These are phyloP conservation scores for Vitis hybrid DNA, from an alignment of 177 flowering plant species.

Conservation along the genomic window DNA sequence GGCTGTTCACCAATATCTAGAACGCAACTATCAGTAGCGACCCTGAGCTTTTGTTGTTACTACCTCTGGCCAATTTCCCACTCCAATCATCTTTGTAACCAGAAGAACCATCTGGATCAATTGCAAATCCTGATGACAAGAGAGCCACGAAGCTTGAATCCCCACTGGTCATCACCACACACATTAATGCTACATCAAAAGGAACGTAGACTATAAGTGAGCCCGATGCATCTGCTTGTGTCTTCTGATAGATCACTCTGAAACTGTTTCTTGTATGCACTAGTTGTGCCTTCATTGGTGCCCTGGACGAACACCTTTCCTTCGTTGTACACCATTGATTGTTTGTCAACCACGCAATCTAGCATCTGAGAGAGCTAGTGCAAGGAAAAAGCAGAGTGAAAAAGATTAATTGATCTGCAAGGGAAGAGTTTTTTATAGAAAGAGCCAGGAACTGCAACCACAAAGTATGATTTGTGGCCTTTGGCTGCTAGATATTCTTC, in stretches of 20 bases:
- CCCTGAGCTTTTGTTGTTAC: conserved; percentile 16
- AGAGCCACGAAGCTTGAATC: conserved; percentile 43
- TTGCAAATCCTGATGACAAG: conserved; percentile 61
- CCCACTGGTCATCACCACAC: conserved; percentile 39
- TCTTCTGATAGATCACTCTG: conserved; percentile 60
- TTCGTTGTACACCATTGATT: conserved; percentile 67
- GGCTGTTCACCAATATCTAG: conserved; percentile 44
- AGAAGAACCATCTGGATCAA: conserved; percentile 22
- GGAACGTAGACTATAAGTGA: conserved; percentile 53
- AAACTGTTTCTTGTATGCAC: conserved; percentile 74
- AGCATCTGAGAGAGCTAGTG: conserved; percentile 97
- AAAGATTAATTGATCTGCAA: conserved; percentile 57
- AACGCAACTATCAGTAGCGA: conserved; percentile 54
- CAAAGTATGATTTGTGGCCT: conserved; percentile 69
- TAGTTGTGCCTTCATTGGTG: conserved; percentile 51
- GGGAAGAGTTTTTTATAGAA: conserved; percentile 83
- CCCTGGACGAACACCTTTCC: conserved; percentile 83
- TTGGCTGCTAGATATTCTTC: conserved; percentile 76
- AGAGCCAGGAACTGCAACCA: conserved; percentile 81
- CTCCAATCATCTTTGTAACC: neutral
- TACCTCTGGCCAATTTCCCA: conserved; percentile 5
- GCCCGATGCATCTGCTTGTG: conserved; percentile 44
- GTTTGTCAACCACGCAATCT: conserved; percentile 59
- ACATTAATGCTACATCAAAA: conserved; percentile 30
- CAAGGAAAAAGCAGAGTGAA: conserved; percentile 88